Percentiles rank a stretch among this genome's conserved stretches.
phyloP scores from a whole-genome alignment of 805 yeast genomes.

The Vanderwaltozyma yarrowii region DNA sequence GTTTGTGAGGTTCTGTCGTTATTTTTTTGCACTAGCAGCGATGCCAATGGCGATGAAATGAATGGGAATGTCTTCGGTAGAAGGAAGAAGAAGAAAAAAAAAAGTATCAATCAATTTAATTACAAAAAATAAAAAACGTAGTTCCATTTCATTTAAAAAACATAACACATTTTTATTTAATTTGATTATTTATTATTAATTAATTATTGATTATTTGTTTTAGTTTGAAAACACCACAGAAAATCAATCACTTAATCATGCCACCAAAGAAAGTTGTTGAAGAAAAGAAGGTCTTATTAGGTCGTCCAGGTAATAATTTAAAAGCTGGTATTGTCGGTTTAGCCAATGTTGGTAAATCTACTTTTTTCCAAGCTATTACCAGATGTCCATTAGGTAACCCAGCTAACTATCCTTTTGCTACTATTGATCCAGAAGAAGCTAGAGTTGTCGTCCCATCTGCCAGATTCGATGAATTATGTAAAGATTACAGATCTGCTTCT shows the following conservation, averaged over 20 bases:
- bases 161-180: too few species aligned
- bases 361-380: conserved; percentile 74
- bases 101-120: too few species aligned
- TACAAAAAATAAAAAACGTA: too few species aligned
- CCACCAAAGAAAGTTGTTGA: conserved; percentile 36
- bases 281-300: conserved; percentile 60
- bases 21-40: too few species aligned
- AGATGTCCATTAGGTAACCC: conserved; percentile 60
- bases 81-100: too few species aligned
- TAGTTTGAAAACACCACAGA: too few species aligned
- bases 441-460: conserved; percentile 88
- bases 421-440: conserved; percentile 97
- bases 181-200: too few species aligned
- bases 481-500: conserved; percentile 71
- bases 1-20: too few species aligned
- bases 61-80: too few species aligned
- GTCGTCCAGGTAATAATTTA: conserved; percentile 63
- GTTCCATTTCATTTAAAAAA: too few species aligned
- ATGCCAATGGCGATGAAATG: too few species aligned
- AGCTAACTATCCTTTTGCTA: conserved; percentile 75
- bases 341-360: conserved; percentile 73
- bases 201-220: too few species aligned
- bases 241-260: conserved; percentile 11
- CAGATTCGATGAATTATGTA: conserved; percentile 68
- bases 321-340: conserved; percentile 67